Evolutionary conservation across 2,329 filamentous ascomycete genomes (phyloP), one percentile per base, ranked within the genome.

Genomic region (Exserohilum rostratum): DNA sequence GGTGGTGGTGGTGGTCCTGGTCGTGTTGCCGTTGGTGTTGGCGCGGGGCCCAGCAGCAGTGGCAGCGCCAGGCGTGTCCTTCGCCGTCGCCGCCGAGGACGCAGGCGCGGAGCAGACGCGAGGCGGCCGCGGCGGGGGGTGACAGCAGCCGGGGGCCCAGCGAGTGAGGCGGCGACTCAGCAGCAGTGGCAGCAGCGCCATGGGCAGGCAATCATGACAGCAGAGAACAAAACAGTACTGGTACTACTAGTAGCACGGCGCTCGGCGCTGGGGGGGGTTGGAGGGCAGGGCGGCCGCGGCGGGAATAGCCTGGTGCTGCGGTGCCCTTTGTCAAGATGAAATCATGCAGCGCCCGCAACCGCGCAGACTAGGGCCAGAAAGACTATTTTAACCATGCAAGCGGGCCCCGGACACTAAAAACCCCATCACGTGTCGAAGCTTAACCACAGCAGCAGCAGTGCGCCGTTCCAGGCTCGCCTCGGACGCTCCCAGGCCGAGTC

Each of bases 301-400:
- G 44, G 31, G 25, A 44, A 37, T 20, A 37, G 39, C 22, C 22
- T 25, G 22, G 7, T 45, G 22, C 29, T 29, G 22, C 30, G 35
- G n/a, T 42, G 50, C 25, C n/a, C 29, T 57, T 54, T 54, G 54
- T 60, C 50, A 60, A 40, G 53, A 60, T 57, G 57, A 57, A 27
- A 45, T 57, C 54, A 52, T 44, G 53, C 30, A 33, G 22, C 35
- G 30, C 33, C 18, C n/a, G 50, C 50, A 54, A 40, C 46, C 40
- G 51, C 54, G 49, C 47, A 39, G 43, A 39, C 57, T 51, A 51
- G 53, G 50, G 49, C 49, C 40, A 57, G 47, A 45, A 53, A 50
- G 52, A 48, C 58, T 55, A 54, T 58, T 53, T 39, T 34, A 39
- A 33, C 40, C 50, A 39, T 37, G 15, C 20, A 35, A 46, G 43